Conservation (phyloP, 148 eudicot species). For the Spergularia bocconei region DNA sequence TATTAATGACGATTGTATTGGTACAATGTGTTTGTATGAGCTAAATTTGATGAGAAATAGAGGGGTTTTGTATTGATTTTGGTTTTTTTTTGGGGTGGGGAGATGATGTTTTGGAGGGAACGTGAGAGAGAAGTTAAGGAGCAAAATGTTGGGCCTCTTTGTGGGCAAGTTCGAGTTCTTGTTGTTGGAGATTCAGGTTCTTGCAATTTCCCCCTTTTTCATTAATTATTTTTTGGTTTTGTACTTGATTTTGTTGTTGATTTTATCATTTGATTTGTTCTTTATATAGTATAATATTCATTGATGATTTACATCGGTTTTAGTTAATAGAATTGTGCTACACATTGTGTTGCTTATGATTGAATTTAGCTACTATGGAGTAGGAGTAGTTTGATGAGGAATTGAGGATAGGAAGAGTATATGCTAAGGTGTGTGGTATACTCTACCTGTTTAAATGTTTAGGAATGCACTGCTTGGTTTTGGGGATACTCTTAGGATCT, state of each 20-base stretch:
- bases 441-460: too few species aligned
- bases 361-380: neutral
- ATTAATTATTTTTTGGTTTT: neutral
- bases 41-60: slow-evolving; percentile 13
- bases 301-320: neutral
- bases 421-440: too few species aligned
- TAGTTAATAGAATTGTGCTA: neutral
- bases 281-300: neutral
- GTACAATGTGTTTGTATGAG: neutral
- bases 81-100: slow-evolving; percentile 5
- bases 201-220: neutral
- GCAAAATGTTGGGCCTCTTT: slow-evolving; percentile 62
- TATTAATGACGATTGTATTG: neutral
- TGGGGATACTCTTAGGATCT: neutral
- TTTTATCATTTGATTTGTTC: neutral
- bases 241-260: slow-evolving; percentile 7
- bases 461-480: too few species aligned
- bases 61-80: slow-evolving; percentile 6
- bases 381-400: neutral
- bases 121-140: slow-evolving; percentile 64
- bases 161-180: slow-evolving; percentile 88
- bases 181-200: slow-evolving; percentile 92
- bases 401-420: too few species aligned
- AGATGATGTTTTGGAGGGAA: slow-evolving; percentile 86
- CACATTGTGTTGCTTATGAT: neutral